Base-by-base conservation (phyloP, 1,284 basidiomycete genomes). In the Tremellales sp. region DNA sequence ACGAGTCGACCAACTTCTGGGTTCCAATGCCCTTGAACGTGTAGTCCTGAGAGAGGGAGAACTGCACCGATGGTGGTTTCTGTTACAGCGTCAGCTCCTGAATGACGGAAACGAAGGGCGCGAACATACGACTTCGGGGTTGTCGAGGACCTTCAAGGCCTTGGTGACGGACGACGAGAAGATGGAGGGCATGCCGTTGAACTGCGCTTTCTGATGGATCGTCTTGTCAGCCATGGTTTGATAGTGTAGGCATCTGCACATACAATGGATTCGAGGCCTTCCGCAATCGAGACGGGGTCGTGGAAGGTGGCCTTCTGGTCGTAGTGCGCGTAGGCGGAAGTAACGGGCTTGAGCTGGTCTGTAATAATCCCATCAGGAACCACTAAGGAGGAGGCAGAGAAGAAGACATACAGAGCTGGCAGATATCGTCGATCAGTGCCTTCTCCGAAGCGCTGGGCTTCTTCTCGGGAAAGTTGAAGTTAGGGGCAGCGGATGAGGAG, bases 51-150 rank as follows among this genome's bases (percentile, higher is more conserved):
- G 61, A 58, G 10, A 65, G 50, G 25, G 58, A 51, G 53, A 66
- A 56, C 39, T 66, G 64, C 34, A 66, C 57, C 35, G 62, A 64
- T 18, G 64, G 64, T 2, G 64, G 56, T 61, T 66, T 57, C 64
- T 66, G 45, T n/a, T 14, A 8, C 12, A 34, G n/a, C 9, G 19
- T 19, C 2, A 21, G 4, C 29, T 14, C 29, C 18, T 21, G 26
- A 35, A 31, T 25, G 7, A 32, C 28, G 28, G 7, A 21, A 29
- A 24, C 24, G 8, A 22, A 18, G 31, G 18, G 19, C 24, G 24
- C 29, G 5, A 21, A 60, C 63, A 41, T 26, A 63, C 64, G 7
- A 66, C 57, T 28, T 52, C 60, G 16, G 64, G 64, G 57, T 66
- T 66, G 34, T 65, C 61, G 10, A 66, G 50, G 16, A 60, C 53